These are phyloP conservation scores for Candida nitratophila DNA, from an alignment of 805 yeast species.

Conservation along the genomic window DNA sequence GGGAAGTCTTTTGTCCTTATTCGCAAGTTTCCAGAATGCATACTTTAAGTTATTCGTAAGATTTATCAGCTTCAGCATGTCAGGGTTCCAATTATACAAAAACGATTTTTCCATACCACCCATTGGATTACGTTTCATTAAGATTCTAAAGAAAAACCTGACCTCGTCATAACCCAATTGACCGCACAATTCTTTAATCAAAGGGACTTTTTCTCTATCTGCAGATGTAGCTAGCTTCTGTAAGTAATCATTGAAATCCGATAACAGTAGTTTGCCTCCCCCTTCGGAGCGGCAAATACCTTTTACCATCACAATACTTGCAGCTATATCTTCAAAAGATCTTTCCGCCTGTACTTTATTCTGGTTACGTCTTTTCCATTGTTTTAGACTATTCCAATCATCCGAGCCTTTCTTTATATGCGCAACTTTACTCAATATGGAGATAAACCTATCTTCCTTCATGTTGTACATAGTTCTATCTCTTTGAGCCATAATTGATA, in stretches of 20 bases:
- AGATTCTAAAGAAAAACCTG: conserved; percentile 59
- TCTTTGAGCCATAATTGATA: conserved; percentile 54
- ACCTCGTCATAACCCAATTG: conserved; percentile 56
- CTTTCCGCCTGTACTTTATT: conserved; percentile 29
- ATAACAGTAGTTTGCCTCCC: conserved; percentile 34
- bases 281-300: conserved; percentile 1
- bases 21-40: conserved; percentile 51
- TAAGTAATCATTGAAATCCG: conserved; percentile 40
- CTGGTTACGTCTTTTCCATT: conserved; percentile 40
- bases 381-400: conserved; percentile 44
- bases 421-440: conserved; percentile 40
- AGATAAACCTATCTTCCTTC: conserved; percentile 56
- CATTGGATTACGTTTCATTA: conserved; percentile 55
- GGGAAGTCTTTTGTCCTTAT: conserved; percentile 34
- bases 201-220: conserved; percentile 20
- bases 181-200: conserved; percentile 43
- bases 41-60: conserved; percentile 58
- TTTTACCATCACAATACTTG: conserved; percentile 43
- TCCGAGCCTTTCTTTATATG: conserved; percentile 53
- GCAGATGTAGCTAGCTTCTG: conserved; percentile 29
- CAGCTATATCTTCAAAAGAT: conserved; percentile 40
- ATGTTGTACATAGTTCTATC: conserved; percentile 51
- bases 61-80: conserved; percentile 57
- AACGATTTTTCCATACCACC: conserved; percentile 54
- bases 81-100: conserved; percentile 67